Evolutionary conservation across 2,329 filamentous ascomycete species (phyloP), one percentile per base, ranked within the genome.

Genomic region (Colletotrichum sp.): DNA sequence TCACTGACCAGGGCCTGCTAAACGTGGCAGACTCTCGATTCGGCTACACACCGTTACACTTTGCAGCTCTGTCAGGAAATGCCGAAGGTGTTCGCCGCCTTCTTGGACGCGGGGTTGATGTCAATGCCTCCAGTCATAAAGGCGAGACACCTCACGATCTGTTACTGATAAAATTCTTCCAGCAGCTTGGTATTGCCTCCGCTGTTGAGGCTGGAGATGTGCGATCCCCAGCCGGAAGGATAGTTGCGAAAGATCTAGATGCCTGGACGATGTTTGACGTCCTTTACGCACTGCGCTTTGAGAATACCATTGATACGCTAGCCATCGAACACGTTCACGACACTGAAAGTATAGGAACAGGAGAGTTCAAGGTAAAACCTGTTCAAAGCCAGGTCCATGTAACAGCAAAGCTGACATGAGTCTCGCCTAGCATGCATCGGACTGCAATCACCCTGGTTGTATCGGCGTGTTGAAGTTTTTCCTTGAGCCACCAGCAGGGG

Each of bases 301-400:
- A 52, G 16, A 48, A 48, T 18, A 8, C 16, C 5, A n/a, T 4
- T 48, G 43, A 48, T 48, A 48, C 16, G 43, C 43, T n/a, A n/a
- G 43, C 43, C 9, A 48, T 48, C n/a, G 43, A 52, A 52, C 16
- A 52, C 2, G 16, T 52, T 6, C 43, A 52, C 10, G 43, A 52
- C 43, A n/a, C 16, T 6, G 26, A 26, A 26, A 26, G 26, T 26
- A 26, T 2, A 26, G 26, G 26, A 26, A 26, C 26, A 26, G 26
- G 26, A 2, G 26, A 26, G 26, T 26, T 26, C 2, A 26, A 52
- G 43, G 43, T 21, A 21, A 21, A 52, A 3, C 9, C 18, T 52
- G 2, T 52, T 1, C 10, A 0, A 52, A 10, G 2, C 0, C 7
- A 21, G 43, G 1, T 52, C 43, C 7, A 52, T 12, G 21, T 1